Evolutionary conservation across 768 basidiomycete species (phyloP), one percentile per base, ranked within the genome.

Genomic region (Cyclocybe cylindracea): DNA sequence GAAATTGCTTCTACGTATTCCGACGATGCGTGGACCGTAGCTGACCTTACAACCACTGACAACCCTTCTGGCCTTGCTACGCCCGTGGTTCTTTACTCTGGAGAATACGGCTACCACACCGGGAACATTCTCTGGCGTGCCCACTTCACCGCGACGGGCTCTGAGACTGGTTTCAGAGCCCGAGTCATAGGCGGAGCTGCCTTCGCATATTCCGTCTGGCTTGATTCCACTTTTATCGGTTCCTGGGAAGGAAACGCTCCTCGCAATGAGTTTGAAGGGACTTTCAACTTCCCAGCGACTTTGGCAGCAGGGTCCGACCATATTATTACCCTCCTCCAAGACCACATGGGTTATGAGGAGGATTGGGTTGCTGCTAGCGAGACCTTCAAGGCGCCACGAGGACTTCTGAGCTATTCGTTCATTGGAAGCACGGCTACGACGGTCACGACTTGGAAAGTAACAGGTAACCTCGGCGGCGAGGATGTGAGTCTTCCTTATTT

Each of bases 261-360:
- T 0, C 67, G 69, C 43, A 57, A 63, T 7, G 58, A 62, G 44
- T 73, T 67, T 48, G 63, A 69, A 39, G 62, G 66, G 33, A 66
- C 71, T 7, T 74, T 70, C 54, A 60, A 66, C 5, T 71, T 77
- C 58, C 68, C 70, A 4, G 39, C 61, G 3, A 53, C 54, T 6
- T 47, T 75, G 55, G 47, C 41, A 9, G 50, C 60, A 32, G 74
- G 68, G 8, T 67, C 68, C 4, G 56, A 58, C 29, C 74, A 81
- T 54, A 66, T 79, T 31, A 60, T 82, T 40, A 81, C 79, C 1
- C 75, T 82, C 35, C 50, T 82, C 18, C 77, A 81, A 61, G 80
- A 80, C 55, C 80, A 80, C 51, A 80, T 80, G 78, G 78, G 78
- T 6, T 71, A 75, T 33, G 79, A 80, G 36, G 75, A 76, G 51